Percentiles rank a stretch among this genome's conserved stretches.
Conservation (phyloP, 352 stramenopile species). For the Phytophthora idaei region DNA sequence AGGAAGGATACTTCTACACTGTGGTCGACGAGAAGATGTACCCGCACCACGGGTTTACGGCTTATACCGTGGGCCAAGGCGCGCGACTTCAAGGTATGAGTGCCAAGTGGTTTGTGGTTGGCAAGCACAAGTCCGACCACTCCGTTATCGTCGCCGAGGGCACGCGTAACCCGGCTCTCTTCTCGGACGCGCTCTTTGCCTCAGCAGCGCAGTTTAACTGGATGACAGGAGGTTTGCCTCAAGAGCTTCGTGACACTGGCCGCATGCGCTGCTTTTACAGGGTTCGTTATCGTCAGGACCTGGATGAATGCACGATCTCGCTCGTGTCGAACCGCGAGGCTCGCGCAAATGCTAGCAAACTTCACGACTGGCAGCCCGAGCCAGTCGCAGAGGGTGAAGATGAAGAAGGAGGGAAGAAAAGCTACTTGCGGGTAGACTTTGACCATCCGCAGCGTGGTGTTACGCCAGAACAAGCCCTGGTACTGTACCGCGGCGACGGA, state of each 20-base stretch:
- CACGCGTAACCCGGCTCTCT: constrained; percentile 92
- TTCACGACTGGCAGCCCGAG: constrained; percentile 58
- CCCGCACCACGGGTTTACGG: constrained; percentile 74
- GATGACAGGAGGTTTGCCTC: constrained; percentile 69
- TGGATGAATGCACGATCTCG: constrained; percentile 70
- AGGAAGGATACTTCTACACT: constrained; percentile 82
- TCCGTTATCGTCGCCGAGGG: constrained; percentile 88
- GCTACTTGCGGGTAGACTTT: constrained; percentile 79
- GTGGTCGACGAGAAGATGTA: constrained; percentile 70
- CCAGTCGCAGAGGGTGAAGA: constrained; percentile 14
- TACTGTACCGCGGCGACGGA: constrained; percentile 84
- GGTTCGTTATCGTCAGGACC: constrained; percentile 80
- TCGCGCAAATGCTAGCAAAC: constrained; percentile 36
- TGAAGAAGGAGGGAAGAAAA: neutral
- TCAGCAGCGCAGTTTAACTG: constrained; percentile 88
- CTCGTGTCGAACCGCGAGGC: constrained; percentile 52
- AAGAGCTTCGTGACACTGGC: constrained; percentile 45
- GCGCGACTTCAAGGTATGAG: constrained; percentile 88
- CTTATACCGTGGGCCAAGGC: constrained; percentile 95
- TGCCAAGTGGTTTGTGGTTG: constrained; percentile 92
- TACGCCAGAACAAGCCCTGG: constrained; percentile 83
- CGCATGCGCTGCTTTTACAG: constrained; percentile 75
- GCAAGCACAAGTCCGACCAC: constrained; percentile 72
- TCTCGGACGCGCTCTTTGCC: constrained; percentile 86
- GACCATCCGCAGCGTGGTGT: constrained; percentile 82